phyloP scores from a whole-genome alignment of 1,284 basidiomycete species.

The Volvariella volvacea region DNA sequence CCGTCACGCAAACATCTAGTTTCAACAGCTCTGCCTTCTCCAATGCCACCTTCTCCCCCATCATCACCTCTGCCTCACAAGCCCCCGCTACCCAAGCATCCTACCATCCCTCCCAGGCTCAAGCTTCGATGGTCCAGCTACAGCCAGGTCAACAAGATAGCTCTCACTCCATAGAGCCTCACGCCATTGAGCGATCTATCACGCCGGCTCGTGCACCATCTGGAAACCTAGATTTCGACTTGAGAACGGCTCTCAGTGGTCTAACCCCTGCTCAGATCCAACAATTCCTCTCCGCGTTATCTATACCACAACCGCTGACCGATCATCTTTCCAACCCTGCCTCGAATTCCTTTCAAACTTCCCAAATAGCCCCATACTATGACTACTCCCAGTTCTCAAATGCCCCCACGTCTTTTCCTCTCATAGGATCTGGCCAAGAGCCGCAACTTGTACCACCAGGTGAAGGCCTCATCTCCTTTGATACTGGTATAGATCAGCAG shows the following conservation, averaged over 20 bases:
- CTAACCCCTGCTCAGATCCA: conserved; percentile 65
- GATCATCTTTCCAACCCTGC: conserved; percentile 15
- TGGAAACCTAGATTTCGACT: conserved; percentile 31
- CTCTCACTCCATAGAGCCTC: conserved; percentile 12
- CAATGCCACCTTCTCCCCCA: neutral
- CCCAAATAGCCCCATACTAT: neutral
- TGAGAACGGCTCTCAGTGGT: conserved; percentile 53
- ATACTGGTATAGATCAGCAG: conserved; percentile 11
- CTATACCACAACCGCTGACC: conserved; percentile 25
- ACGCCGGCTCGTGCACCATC: conserved; percentile 19
- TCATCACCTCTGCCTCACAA: neutral
- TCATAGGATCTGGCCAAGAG: conserved; percentile 5
- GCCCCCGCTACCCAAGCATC: neutral
- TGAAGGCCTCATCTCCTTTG: conserved; percentile 32
- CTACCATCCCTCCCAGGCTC: neutral
- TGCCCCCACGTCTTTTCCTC: conserved; percentile 8
- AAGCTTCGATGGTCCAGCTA: conserved; percentile 6
- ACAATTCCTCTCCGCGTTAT: conserved; percentile 57
- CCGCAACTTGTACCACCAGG: conserved; percentile 9
- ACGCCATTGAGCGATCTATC: conserved; percentile 19
- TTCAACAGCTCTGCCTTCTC: neutral
- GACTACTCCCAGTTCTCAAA: neutral
- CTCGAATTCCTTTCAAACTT: conserved; percentile 6
- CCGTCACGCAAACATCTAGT: neutral
- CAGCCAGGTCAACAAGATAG: conserved; percentile 2